A percentile compares a stretch with the other conserved stretches of the same genome.
These are phyloP conservation scores for Herpetomonas tarakana DNA, from an alignment of 208 protist species.

Conservation along the genomic window DNA sequence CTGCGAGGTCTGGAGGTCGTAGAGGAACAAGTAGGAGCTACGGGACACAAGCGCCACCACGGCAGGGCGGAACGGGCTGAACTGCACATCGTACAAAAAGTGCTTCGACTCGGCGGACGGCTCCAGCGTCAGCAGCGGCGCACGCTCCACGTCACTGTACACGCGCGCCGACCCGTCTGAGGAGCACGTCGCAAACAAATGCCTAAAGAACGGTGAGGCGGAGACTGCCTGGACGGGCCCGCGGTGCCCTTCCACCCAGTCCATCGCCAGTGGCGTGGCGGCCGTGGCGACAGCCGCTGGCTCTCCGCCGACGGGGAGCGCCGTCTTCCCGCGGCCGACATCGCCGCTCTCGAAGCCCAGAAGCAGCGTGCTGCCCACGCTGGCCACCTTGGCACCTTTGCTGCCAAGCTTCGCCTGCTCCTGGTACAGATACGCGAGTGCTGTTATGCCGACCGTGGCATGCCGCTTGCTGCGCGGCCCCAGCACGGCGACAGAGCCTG, in stretches of 20 bases:
- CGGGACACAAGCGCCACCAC: constrained; percentile 81
- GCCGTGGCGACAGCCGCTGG: constrained; percentile 3
- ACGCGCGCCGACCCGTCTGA: constrained; percentile 83
- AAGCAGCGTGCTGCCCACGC: constrained; percentile 52
- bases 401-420: not conserved
- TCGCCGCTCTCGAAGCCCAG: constrained; percentile 88
- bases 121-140: constrained; percentile 69
- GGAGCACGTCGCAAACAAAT: constrained; percentile 84
- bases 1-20: constrained; percentile 75
- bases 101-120: constrained; percentile 77
- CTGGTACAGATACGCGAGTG: constrained; percentile 40
- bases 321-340: constrained; percentile 68
- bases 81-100: constrained; percentile 82
- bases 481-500: constrained; percentile 51
- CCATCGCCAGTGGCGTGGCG: constrained; percentile 50
- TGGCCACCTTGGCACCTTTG: constrained; percentile 24
- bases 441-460: constrained; percentile 49
- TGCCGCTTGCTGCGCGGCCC: constrained; percentile 52
- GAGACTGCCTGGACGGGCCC: constrained; percentile 78
- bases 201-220: constrained; percentile 82
- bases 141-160: constrained; percentile 72
- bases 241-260: constrained; percentile 68
- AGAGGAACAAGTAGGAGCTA: constrained; percentile 75
- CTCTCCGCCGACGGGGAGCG: constrained; percentile 18
- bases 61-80: constrained; percentile 81